Base-by-base conservation (phyloP, 441 rosid species). In the Syzygium malaccense region DNA sequence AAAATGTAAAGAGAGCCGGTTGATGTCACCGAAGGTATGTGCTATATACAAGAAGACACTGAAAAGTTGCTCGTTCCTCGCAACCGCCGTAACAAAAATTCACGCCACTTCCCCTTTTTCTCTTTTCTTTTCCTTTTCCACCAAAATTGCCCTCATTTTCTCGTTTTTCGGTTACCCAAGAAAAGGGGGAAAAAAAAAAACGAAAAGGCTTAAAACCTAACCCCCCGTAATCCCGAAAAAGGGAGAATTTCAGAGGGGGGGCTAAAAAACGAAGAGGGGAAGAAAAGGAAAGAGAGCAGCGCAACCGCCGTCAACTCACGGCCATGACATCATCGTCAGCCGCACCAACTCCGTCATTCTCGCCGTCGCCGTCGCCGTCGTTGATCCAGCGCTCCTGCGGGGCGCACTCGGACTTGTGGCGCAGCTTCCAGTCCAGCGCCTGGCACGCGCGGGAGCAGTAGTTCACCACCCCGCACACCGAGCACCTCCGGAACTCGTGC, bases 401-500 rank as follows among this genome's bases (percentile, higher is more conserved):
- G 14, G 88, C 91, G 87, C 99, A 97, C 86, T 96, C 96, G 80
- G 92, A 95, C 87, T 96, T 97, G 87, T 97, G 99, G 23, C 98
- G 93, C 49, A 95, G 92, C 90, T 97, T 97, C 99, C 99, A 97
- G 86, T 97, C 99, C 14, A 97, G 95, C 60, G 99, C 98, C 57
- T 97, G 99, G 87, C 99, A 97, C 12, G 98, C 99, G 89, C 99
- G 98, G 64, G 99, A 97, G 28, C 99, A 97, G 85, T 97, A 97
- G 91, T 96, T 96, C 78, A 97, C 99, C 2, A 94, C 95, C 7
- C 99, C 98, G 57, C 99, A 97, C 10, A 97, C 98, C 8, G 99
- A 97, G 88, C 99, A 97, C 85, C 99, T 88, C 84, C 99, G 91
- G 13, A 96, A 97, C 94, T 97, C 99, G 89, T 96, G 99, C 57